Evolutionary conservation across 176 grass and related monocot species (phyloP).

Genomic region (Triticum urartu): DNA sequence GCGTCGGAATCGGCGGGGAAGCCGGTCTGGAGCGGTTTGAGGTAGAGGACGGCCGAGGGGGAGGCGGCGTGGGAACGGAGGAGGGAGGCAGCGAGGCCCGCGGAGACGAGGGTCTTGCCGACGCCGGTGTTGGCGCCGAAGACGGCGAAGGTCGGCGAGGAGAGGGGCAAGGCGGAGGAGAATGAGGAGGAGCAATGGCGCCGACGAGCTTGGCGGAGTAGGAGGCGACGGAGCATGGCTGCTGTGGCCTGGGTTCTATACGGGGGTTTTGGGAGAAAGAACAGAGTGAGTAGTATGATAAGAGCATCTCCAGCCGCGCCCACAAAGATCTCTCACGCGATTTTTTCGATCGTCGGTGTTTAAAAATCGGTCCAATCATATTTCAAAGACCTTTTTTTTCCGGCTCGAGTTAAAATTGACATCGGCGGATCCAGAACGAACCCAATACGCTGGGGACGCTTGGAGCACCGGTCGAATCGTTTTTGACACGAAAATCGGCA

Average conservation of each 20-base stretch:
- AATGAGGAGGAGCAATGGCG: conserved; percentile 15
- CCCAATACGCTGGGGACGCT: too few relatives aligned
- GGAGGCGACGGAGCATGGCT: conserved; percentile 28
- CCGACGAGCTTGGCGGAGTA: background rate
- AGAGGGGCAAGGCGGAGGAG: conserved; percentile 24
- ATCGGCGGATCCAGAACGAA: too few relatives aligned
- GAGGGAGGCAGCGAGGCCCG: conserved; percentile 66
- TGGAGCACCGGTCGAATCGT: too few relatives aligned
- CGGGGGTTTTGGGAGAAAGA: background rate
- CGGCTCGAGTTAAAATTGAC: too few relatives aligned
- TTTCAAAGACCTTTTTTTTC: too few relatives aligned
- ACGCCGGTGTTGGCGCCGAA: conserved; percentile 93
- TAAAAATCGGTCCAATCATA: too few relatives aligned
- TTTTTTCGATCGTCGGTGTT: too few relatives aligned
- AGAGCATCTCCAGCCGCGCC: background rate
- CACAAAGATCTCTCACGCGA: too few relatives aligned
- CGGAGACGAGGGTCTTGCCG: conserved; percentile 87
- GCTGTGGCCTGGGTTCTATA: conserved; percentile 22
- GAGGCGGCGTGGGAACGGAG: conserved; percentile 29
- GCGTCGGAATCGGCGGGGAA: conserved; percentile 84
- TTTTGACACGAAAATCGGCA: too few relatives aligned
- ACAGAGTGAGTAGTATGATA: background rate
- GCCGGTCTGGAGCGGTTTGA: conserved; percentile 92
- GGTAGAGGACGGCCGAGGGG: conserved; percentile 51
- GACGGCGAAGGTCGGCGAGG: conserved; percentile 56